Evolutionary conservation across 768 basidiomycete species (phyloP), one percentile per base, ranked within the genome.

Genomic region (Panaeolus cyanescens): DNA sequence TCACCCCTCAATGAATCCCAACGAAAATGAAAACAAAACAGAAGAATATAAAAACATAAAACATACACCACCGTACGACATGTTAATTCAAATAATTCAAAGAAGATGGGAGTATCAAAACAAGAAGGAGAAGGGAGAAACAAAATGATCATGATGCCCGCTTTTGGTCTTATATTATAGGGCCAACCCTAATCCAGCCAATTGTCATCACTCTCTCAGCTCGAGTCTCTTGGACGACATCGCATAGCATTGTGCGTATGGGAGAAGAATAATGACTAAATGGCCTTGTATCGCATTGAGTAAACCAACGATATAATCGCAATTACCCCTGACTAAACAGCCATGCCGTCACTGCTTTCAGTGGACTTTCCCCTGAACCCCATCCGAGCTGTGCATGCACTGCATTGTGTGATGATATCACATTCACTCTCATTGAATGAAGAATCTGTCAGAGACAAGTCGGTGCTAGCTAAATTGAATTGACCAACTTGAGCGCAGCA

Each of bases 1-100:
- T 7, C 33, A 13, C 45, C 45, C 13, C 25, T 28, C 45, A 50
- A 25, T 28, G 1, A 28, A 28, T 15, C 12, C 19, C 39, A 22
- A 19, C 39, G 25, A 13, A 50, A 1, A 20, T 3, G 30, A 12
- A 28, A 50, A 34, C 13, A 13, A 34, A 34, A 12, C 22, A 50
- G 15, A 50, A 50, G 37, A 39, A 39, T 17, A 6, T 28, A 30
- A 13, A 50, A 22, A 28, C 30, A n/a, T n/a, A n/a, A n/a, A n/a
- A 64, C 68, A 60, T 62, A 70, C 71, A 32, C 70, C 71, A 55
- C 75, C 74, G 74, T 76, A 78, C 34, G 78, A 77, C 77, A 79
- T 77, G 17, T 54, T 66, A 55, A 17, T 61, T 54, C 13, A 55
- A 22, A 30, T 40, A 28, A 28, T 8, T 28, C 15, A 12, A 50